Evolutionary conservation across 2,329 filamentous ascomycete species (phyloP).

Genomic region (Amauroascus niger): DNA sequence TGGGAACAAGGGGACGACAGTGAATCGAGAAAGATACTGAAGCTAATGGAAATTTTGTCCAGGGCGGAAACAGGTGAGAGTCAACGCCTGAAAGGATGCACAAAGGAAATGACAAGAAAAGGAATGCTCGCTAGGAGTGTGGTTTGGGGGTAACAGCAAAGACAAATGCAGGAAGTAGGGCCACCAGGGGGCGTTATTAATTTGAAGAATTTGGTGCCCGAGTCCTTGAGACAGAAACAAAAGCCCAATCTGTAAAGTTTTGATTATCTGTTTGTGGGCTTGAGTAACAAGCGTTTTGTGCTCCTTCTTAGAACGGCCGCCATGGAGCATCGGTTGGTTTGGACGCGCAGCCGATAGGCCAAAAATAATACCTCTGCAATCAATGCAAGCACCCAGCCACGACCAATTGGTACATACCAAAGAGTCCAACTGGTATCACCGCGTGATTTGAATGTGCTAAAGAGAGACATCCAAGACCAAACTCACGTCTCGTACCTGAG

Average conservation of each 20-base stretch:
- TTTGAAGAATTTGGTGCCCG: neutral
- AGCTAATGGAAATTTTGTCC: slow-evolving; percentile 5
- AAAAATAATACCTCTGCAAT: neutral
- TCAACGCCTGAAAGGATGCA: slow-evolving; percentile 19
- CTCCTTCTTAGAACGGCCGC: neutral
- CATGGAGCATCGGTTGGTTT: neutral
- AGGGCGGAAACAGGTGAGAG: neutral
- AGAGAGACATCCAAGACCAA: slow-evolving; percentile 83
- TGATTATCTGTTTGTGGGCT: neutral
- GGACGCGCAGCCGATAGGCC: neutral
- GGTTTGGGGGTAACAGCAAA: neutral
- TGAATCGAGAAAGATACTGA: neutral
- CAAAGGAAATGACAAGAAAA: slow-evolving; percentile 14
- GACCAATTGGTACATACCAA: neutral
- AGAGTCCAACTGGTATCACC: neutral
- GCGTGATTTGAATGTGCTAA: slow-evolving; percentile 30
- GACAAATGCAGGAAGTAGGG: neutral
- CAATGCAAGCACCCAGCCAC: neutral
- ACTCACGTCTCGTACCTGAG: slow-evolving; percentile 89
- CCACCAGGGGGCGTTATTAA: slow-evolving; percentile 11
- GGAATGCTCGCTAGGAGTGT: slow-evolving; percentile 16
- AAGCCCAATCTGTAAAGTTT: neutral
- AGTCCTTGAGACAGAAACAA: neutral
- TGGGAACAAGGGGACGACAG: neutral
- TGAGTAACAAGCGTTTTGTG: neutral